Base-by-base conservation (phyloP, 148 eudicot genomes). In the Rhododendron ovatum region DNA sequence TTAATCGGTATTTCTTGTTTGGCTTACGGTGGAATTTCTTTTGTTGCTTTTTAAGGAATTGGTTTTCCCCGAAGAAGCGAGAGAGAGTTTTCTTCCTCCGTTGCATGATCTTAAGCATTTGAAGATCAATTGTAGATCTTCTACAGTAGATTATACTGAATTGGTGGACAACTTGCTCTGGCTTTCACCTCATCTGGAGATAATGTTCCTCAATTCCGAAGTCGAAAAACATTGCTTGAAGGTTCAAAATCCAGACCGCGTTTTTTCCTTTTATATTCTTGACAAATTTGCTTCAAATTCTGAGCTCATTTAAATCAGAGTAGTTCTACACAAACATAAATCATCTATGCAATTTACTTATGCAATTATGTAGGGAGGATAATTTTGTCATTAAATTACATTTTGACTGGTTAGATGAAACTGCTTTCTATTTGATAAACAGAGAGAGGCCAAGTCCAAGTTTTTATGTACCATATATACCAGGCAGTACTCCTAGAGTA, bases 161-260 rank as follows among this genome's bases (percentile, higher is more conserved):
- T 78, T 78, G 81, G 17, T 78, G 53, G 81, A 78, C 47, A 78
- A 22, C 26, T 78, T 43, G 81, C 53, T 78, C 24, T 78, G 81
- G 81, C 81, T 78, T 78, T 78, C 81, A 43, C 81, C 81, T 78
- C 81, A 20, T 43, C 53, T 78, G 50, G 53, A 78, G 30, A 78
- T 20, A 1, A 10, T 78, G 53, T 24, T 9, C 51, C 28, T 78
- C 14, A 10, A 28, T 24, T 78, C 51, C n/a, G 0, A 24, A 22
- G 4, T 18, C 0, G 28, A 4, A 43, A 43, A 39, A 11, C 45
- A 24, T 1, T 11, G 51, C 26, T 22, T 78, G 50, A 24, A 20
- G 53, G 81, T 78, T 24, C 4, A 28, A 22, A 26, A 26, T 67
- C 17, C 17, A 26, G 17, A 65, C 30, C 13, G 1, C 15, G 5